A percentile compares a stretch with the other conserved stretches of the same genome.
phyloP scores from a whole-genome alignment of 805 yeast genomes.

The Candida fluviatilis region DNA sequence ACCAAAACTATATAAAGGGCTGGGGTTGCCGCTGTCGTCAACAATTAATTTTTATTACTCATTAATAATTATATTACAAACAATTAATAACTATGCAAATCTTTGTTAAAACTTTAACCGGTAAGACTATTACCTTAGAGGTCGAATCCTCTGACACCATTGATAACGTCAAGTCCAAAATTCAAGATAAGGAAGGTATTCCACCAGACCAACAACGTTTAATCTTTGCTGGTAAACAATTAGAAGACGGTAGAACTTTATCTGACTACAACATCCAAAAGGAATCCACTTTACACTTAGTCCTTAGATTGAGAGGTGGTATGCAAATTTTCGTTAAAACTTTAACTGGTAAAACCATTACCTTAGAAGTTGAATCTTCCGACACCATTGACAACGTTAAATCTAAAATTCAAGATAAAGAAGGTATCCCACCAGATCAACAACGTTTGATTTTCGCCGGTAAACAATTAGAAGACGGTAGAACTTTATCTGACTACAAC shows the following conservation, averaged over 20 bases:
- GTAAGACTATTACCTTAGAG: conserved; percentile 79
- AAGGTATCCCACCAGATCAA: conserved; percentile 97
- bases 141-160: conserved; percentile 97
- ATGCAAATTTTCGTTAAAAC: conserved; percentile 59
- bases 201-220: conserved; percentile 98
- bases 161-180: conserved; percentile 94
- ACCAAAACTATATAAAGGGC: conserved; percentile 5
- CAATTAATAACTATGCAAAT: conserved; percentile 47
- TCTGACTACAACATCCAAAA: conserved; percentile 98
- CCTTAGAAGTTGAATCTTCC: conserved; percentile 95
- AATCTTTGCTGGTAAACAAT: conserved; percentile 96
- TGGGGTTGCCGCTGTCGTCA: conserved; percentile 6
- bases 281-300: conserved; percentile 94
- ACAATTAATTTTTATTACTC: background rate
- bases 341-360: conserved; percentile 61
- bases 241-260: conserved; percentile 93
- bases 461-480: conserved; percentile 94
- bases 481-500: conserved; percentile 96
- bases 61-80: conserved; percentile 18
- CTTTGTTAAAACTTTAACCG: conserved; percentile 54
- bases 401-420: conserved; percentile 95
- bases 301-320: conserved; percentile 97
- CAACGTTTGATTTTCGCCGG: conserved; percentile 97
- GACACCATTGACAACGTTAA: conserved; percentile 97
- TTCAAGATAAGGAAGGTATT: conserved; percentile 96